Conservation (phyloP, 2,329 filamentous ascomycete species). For the Aspergillus jensenii region DNA sequence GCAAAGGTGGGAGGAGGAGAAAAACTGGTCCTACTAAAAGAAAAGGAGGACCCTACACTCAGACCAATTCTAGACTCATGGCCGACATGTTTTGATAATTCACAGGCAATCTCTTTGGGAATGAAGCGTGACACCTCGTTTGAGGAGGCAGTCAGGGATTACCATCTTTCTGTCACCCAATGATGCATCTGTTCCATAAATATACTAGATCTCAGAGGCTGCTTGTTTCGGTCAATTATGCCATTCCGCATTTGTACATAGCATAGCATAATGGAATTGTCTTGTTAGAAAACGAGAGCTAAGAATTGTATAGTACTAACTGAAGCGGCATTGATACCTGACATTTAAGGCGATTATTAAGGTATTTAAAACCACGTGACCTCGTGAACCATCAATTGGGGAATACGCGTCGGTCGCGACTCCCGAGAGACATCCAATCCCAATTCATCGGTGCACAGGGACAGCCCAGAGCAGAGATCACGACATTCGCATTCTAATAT, state of each 20-base stretch:
- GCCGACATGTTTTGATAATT: slow-evolving; percentile 57
- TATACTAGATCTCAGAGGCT: neutral
- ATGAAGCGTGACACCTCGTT: slow-evolving; percentile 53
- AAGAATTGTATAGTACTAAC: neutral
- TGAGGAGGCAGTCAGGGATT: slow-evolving; percentile 58
- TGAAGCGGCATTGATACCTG: neutral
- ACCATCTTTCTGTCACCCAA: slow-evolving; percentile 40
- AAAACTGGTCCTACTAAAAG: slow-evolving; percentile 51
- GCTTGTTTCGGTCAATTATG: neutral
- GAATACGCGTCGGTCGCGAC: slow-evolving; percentile 16
- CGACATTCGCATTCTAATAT: neutral
- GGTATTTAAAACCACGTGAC: slow-evolving; percentile 3
- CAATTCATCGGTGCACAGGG: neutral
- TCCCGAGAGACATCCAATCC: neutral
- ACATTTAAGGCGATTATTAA: neutral
- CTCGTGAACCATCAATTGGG: slow-evolving; percentile 5
- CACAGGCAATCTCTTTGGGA: slow-evolving; percentile 52
- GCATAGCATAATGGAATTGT: neutral
- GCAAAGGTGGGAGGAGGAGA: slow-evolving; percentile 56
- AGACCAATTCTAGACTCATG: slow-evolving; percentile 57
- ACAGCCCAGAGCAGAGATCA: too few relatives aligned
- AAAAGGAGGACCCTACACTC: slow-evolving; percentile 52
- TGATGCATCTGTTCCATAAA: slow-evolving; percentile 3
- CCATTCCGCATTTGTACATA: slow-evolving; percentile 2
- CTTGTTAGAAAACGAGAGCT: neutral